Percentiles rank a stretch among this genome's conserved stretches.
phyloP scores from a whole-genome alignment of 2,329 filamentous ascomycete species.

The Colletotrichum neosansevieriae region DNA sequence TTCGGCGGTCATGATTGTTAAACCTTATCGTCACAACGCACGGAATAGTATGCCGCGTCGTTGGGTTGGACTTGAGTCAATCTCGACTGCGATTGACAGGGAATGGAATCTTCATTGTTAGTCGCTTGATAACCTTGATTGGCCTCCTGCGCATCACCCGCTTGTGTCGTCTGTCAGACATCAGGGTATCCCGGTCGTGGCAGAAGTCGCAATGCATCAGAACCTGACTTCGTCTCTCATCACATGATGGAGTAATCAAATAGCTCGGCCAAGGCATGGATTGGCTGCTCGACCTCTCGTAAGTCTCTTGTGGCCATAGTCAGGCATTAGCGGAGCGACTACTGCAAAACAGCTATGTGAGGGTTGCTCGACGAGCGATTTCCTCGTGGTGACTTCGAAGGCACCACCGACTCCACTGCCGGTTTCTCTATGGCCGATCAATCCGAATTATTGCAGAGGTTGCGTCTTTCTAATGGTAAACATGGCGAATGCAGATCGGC shows the following conservation, averaged over 20 bases:
- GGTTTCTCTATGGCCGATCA: conserved; percentile 4
- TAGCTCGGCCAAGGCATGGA: background rate
- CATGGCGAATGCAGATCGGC: background rate
- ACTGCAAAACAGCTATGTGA: conserved; percentile 8
- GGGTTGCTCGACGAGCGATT: conserved; percentile 11
- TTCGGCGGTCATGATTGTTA: too few relatives aligned
- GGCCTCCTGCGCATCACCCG: conserved; percentile 12
- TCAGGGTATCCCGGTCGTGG: conserved; percentile 11
- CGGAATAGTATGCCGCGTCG: too few relatives aligned
- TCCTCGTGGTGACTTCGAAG: conserved; percentile 7
- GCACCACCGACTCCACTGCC: conserved; percentile 13
- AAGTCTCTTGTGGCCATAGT: too few relatives aligned
- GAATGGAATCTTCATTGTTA: background rate
- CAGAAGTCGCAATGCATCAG: conserved; percentile 7
- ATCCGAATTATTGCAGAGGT: conserved; percentile 12
- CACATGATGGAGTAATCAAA: conserved; percentile 7
- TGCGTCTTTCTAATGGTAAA: background rate
- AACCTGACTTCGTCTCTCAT: background rate
- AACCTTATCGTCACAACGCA: too few relatives aligned
- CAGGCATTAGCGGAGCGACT: conserved; percentile 5
- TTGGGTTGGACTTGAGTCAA: background rate
- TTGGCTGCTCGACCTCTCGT: background rate
- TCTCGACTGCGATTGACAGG: too few relatives aligned
- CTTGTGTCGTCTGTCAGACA: background rate
- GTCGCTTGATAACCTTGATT: conserved; percentile 1